These are phyloP conservation scores for Zygoascus meyerae DNA, from an alignment of 1,139 yeast species.

Conservation along the genomic window DNA sequence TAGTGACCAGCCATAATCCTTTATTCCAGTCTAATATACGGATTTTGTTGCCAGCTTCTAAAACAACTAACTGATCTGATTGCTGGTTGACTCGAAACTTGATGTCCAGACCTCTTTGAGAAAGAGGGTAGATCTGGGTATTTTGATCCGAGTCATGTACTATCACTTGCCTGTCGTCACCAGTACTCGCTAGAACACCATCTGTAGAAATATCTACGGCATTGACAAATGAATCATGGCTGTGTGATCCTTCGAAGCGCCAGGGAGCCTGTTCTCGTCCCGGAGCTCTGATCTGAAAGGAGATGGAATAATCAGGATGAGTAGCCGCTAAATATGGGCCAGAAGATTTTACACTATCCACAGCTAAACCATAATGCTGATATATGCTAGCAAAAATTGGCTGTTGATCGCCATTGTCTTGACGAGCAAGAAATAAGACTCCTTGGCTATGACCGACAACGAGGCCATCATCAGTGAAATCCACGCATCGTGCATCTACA, in stretches of 20 bases:
- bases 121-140: slow-evolving; percentile 19
- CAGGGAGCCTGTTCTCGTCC: slow-evolving; percentile 12
- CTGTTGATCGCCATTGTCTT: slow-evolving; percentile 11
- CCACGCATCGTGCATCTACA: slow-evolving; percentile 15
- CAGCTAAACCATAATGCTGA: slow-evolving; percentile 22
- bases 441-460: slow-evolving; percentile 27
- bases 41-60: slow-evolving; percentile 32
- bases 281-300: slow-evolving; percentile 14
- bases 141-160: slow-evolving; percentile 19
- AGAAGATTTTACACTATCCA: slow-evolving; percentile 18
- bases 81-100: slow-evolving; percentile 33
- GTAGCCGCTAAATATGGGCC: slow-evolving; percentile 23
- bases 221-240: slow-evolving; percentile 30
- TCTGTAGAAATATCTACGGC: slow-evolving; percentile 31
- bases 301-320: slow-evolving; percentile 25
- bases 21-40: slow-evolving; percentile 34
- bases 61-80: slow-evolving; percentile 31
- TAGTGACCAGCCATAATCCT: slow-evolving; percentile 29
- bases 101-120: slow-evolving; percentile 28
- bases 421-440: slow-evolving; percentile 18
- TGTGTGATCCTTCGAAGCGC: slow-evolving; percentile 19
- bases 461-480: slow-evolving; percentile 23
- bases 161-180: slow-evolving; percentile 31
- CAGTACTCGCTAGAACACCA: slow-evolving; percentile 31
- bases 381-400: slow-evolving; percentile 19